Evolutionary conservation across 176 grass and related monocot species (phyloP).

Genomic region (Rhynchospora tenuis): DNA sequence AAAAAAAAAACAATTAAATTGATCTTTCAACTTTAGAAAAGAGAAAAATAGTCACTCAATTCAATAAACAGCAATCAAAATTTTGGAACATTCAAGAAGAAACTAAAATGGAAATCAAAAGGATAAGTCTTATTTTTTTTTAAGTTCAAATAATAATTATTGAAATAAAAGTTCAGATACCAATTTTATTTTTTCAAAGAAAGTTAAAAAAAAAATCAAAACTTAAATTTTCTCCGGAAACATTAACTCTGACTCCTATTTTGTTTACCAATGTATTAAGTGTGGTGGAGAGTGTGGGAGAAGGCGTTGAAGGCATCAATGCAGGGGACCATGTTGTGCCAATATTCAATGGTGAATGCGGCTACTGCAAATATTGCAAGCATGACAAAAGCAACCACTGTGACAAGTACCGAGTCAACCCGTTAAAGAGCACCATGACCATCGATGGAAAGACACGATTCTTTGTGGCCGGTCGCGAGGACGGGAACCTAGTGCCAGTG

Average conservation of each 20-base stretch:
- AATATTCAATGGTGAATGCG: slow-evolving; percentile 68
- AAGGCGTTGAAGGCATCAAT: slow-evolving; percentile 40
- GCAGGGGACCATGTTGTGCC: slow-evolving; percentile 51
- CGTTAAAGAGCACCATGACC: slow-evolving; percentile 57
- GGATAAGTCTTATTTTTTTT: background rate
- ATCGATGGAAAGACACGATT: slow-evolving; percentile 49
- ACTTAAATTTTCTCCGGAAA: background rate
- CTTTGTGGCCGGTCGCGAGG: background rate
- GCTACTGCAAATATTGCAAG: slow-evolving; percentile 30
- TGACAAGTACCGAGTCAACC: slow-evolving; percentile 31
- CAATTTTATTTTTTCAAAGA: too few species aligned
- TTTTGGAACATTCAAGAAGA: background rate
- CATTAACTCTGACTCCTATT: background rate
- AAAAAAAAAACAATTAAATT: too few species aligned
- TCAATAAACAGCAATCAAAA: too few species aligned
- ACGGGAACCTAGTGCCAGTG: slow-evolving; percentile 5
- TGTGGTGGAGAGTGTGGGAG: slow-evolving; percentile 73
- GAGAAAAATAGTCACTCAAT: too few species aligned
- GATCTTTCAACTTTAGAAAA: too few species aligned
- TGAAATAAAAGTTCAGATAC: too few species aligned
- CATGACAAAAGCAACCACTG: slow-evolving; percentile 54
- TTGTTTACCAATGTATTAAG: background rate
- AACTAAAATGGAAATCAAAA: background rate
- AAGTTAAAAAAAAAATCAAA: too few species aligned
- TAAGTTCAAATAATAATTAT: background rate